Base-by-base conservation (phyloP, 371 early-diverging fungal species). In the Apophysomyces elegans region DNA sequence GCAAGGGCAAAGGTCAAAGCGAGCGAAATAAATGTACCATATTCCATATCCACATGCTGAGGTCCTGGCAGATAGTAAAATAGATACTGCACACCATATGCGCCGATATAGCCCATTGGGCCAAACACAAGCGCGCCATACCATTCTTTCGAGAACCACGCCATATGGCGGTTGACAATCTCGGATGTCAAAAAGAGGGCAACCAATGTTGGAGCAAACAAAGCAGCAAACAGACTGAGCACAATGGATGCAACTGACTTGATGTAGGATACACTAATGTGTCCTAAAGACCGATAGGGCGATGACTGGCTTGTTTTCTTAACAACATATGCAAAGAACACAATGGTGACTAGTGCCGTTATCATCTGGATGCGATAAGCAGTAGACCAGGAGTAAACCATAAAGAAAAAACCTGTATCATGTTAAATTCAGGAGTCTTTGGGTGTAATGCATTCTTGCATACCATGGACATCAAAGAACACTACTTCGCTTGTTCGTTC, bases 61-160 rank as follows among this genome's bases (percentile, higher is more conserved):
- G 80, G 77, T 35, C 77, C 75, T 12, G 76, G 78, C 6, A 79
- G 44, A 6, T 45, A 11, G 26, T 66, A 71, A 63, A 77, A 72
- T 26, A 80, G 18, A 43, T 80, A 81, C 43, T 86, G 87, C 12
- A 80, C 73, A 46, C 78, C 78, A 45, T 84, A 78, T 14, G 81
- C 68, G n/a, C 83, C 83, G 7, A 78, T 63, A 21, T 87, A 58
- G 2, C 81, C 73, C 37, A 77, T 70, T 0, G 89, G 88, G 18
- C 80, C 76, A 70, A 85, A 90, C 50, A 89, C 66, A 11, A 87
- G 46, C 0, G 78, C 70, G 8, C 89, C 79, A 39, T 81, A 77
- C 87, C 87, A 88, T 66, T 88, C 90, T 14, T 79, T 75, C 4
- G 80, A 62, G 67, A 89, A 92, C 87, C 88, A 92, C 6, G 80